Evolutionary conservation across 1,139 yeast genomes (phyloP).

Genomic region (Diutina mesorugosa): DNA sequence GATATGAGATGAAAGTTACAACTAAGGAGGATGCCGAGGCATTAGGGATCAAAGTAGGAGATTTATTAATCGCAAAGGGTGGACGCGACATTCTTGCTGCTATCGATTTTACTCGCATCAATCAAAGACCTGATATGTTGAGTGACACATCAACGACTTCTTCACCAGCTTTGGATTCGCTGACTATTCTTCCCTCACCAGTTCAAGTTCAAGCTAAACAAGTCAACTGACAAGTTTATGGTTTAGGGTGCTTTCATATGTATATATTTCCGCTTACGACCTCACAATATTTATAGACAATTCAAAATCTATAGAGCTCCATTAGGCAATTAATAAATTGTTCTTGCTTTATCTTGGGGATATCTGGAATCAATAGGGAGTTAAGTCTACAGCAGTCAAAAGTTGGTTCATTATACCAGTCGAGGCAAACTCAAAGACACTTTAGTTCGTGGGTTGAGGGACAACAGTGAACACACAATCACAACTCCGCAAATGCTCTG

Average conservation of each 20-base stretch:
- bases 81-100: slow-evolving; percentile 74
- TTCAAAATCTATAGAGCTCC: too few species aligned
- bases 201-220: not conserved
- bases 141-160: not conserved
- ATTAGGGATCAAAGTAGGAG: slow-evolving; percentile 64
- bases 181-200: not conserved
- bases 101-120: slow-evolving; percentile 59
- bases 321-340: too few species aligned
- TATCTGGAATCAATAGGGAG: too few species aligned
- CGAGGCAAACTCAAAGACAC: too few species aligned
- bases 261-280: not conserved
- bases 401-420: too few species aligned
- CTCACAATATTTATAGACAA: not conserved
- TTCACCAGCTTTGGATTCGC: not conserved
- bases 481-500: too few species aligned
- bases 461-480: too few species aligned
- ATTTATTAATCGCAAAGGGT: slow-evolving; percentile 54
- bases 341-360: too few species aligned
- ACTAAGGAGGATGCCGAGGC: slow-evolving; percentile 50
- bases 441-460: too few species aligned
- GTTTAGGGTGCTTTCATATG: not conserved
- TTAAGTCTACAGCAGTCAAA: too few species aligned
- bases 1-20: slow-evolving; percentile 18
- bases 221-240: not conserved
- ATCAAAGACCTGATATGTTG: slow-evolving; percentile 17